A percentile compares a stretch with the other conserved stretches of the same genome.
These are phyloP conservation scores for Termitomyces titanicus DNA, from an alignment of 768 basidiomycete species.

Conservation along the genomic window DNA sequence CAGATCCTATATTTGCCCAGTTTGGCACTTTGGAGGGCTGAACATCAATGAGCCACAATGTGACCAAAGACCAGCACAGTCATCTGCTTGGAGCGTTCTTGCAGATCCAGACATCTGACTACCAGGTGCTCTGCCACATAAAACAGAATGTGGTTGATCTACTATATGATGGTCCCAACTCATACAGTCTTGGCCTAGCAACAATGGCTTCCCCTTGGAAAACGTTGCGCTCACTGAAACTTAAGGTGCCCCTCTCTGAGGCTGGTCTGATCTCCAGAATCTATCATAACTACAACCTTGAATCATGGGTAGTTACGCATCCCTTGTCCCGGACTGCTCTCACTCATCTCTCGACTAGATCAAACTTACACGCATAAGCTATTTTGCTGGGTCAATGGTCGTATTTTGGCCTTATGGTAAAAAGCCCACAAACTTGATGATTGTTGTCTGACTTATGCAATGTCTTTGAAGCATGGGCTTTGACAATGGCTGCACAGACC, in stretches of 20 bases:
- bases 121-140: background rate
- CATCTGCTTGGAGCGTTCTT: too few species aligned
- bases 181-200: background rate
- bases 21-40: too few species aligned
- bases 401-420: slow-evolving; percentile 17
- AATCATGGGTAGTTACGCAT: background rate
- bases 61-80: too few species aligned
- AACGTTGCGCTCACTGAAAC: background rate
- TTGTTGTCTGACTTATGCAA: background rate
- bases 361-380: slow-evolving; percentile 7
- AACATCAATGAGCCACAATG: too few species aligned
- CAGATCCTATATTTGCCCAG: too few species aligned
- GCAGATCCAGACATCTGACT: too few species aligned
- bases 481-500: slow-evolving; percentile 13
- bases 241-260: background rate
- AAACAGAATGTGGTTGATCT: background rate
- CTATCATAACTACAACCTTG: background rate
- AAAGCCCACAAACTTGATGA: background rate
- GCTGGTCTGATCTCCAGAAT: background rate
- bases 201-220: background rate
- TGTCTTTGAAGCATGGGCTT: slow-evolving; percentile 8
- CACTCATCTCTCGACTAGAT: background rate
- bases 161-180: background rate
- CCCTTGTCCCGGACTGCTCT: background rate
- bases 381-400: slow-evolving; percentile 13